These are phyloP conservation scores for Aspergillus bertholletiae DNA, from an alignment of 495 filamentous ascomycete genomes.

Conservation along the genomic window DNA sequence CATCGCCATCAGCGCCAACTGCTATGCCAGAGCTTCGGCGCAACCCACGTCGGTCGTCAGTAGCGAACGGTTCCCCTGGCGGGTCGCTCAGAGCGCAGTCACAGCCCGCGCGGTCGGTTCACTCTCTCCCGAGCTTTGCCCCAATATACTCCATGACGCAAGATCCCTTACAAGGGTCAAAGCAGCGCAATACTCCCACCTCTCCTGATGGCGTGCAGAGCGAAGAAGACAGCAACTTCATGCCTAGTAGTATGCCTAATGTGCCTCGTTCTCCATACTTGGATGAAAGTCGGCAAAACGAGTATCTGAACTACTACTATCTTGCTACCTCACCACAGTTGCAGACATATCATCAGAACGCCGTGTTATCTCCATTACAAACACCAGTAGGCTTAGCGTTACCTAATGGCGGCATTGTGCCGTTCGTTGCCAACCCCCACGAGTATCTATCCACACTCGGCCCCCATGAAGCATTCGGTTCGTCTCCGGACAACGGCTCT, in stretches of 20 bases:
- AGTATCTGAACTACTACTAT: slow-evolving; percentile 67
- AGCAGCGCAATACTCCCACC: slow-evolving; percentile 28
- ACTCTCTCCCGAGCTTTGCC: slow-evolving; percentile 37
- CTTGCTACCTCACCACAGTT: slow-evolving; percentile 54
- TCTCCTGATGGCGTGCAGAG: slow-evolving; percentile 36
- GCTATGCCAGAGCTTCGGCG: slow-evolving; percentile 55
- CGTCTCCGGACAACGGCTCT: slow-evolving; percentile 21
- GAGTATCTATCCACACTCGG: slow-evolving; percentile 40
- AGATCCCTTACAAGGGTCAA: slow-evolving; percentile 34
- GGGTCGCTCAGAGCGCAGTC: slow-evolving; percentile 60
- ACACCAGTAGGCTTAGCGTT: slow-evolving; percentile 45
- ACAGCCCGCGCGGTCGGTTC: slow-evolving; percentile 56
- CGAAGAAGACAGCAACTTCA: slow-evolving; percentile 40
- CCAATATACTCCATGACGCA: slow-evolving; percentile 37
- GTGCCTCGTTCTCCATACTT: slow-evolving; percentile 35
- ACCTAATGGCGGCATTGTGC: slow-evolving; percentile 43
- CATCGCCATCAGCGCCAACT: slow-evolving; percentile 56
- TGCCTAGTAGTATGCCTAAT: slow-evolving; percentile 39
- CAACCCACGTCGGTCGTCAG: slow-evolving; percentile 53
- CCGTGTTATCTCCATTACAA: slow-evolving; percentile 42
- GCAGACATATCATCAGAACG: slow-evolving; percentile 44
- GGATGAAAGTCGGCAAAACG: slow-evolving; percentile 49
- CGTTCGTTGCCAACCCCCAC: slow-evolving; percentile 35
- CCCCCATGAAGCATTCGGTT: slow-evolving; percentile 20
- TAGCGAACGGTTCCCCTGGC: slow-evolving; percentile 48